Evolutionary conservation across 805 yeast species (phyloP).

Genomic region (Millerago galiae): DNA sequence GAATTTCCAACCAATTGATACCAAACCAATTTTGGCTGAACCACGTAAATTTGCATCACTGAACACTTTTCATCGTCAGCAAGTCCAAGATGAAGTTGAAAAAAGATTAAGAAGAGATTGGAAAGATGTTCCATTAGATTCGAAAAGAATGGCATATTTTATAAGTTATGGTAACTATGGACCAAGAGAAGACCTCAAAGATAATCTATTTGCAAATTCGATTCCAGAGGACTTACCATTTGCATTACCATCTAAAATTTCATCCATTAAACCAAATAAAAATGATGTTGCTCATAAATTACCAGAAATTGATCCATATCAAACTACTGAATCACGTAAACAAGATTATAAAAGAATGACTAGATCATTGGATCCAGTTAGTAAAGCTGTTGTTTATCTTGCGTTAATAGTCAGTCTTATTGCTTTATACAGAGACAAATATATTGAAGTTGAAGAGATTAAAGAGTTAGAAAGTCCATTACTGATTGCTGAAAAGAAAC

Average conservation of each 20-base stretch:
- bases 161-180: slow-evolving; percentile 70
- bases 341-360: slow-evolving; percentile 39
- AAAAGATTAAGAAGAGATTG: slow-evolving; percentile 47
- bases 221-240: slow-evolving; percentile 61
- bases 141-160: slow-evolving; percentile 53
- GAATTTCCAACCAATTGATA: slow-evolving; percentile 42
- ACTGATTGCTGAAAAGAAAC: slow-evolving; percentile 31
- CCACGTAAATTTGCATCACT: slow-evolving; percentile 28
- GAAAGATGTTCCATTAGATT: slow-evolving; percentile 41
- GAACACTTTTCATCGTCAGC: slow-evolving; percentile 48
- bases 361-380: slow-evolving; percentile 48
- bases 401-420: slow-evolving; percentile 40
- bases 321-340: slow-evolving; percentile 38
- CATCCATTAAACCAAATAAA: slow-evolving; percentile 9
- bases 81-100: slow-evolving; percentile 45
- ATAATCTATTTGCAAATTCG: slow-evolving; percentile 34
- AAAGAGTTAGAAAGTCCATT: slow-evolving; percentile 31
- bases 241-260: slow-evolving; percentile 31
- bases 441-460: slow-evolving; percentile 35
- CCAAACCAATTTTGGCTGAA: slow-evolving; percentile 34
- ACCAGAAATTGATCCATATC: slow-evolving; percentile 33
- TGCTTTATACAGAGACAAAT: slow-evolving; percentile 53
- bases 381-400: slow-evolving; percentile 46
- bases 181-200: slow-evolving; percentile 49
- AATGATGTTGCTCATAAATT: slow-evolving; percentile 25